Evolutionary conservation across 148 eudicot species (phyloP), one percentile per base, ranked within the genome.

Genomic region (Cornus suecica): DNA sequence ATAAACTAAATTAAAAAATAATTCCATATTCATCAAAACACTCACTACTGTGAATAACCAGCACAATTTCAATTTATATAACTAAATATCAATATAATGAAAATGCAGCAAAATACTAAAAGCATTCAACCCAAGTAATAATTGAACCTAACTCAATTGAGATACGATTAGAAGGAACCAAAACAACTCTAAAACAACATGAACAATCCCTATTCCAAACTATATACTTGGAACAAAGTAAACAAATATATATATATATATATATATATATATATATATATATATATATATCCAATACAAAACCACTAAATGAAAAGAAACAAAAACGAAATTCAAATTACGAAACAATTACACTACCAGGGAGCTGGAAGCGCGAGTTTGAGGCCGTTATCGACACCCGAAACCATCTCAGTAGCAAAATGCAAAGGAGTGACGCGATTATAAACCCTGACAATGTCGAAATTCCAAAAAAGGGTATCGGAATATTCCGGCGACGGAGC

Each of bases 321-420:
- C 28, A 45, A 67, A 14, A 56, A 22, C 23, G 58, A 14, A 62
- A 23, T 71, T n/a, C 8, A 62, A 68, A 69, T 58, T 10, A 18
- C 1, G 5, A 31, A 56, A 74, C 0, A 24, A 16, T 13, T 76
- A 66, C 18, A 61, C n/a, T 87, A 92, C 92, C 94, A 90, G 0
- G 92, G 89, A 71, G 93, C 87, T 27, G 97, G 94, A 31, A 88
- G 86, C 31, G 78, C 52, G 29, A 85, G 31, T 4, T 69, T 70
- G 0, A 78, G 23, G 1, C 52, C 48, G 29, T 74, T 60, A 63
- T 66, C 78, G 15, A 70, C 31, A 8, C 77, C 80, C 10, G 77
- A 82, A 15, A 80, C 71, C 29, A 80, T 51, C 8, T 65, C 68
- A 1, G 22, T 79, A 1, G 69, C 80, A 10, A 77, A 18, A 75